A percentile compares a stretch with the other conserved stretches of the same genome.
phyloP scores from a whole-genome alignment of 768 basidiomycete species.

The Boletus sensibilis region DNA sequence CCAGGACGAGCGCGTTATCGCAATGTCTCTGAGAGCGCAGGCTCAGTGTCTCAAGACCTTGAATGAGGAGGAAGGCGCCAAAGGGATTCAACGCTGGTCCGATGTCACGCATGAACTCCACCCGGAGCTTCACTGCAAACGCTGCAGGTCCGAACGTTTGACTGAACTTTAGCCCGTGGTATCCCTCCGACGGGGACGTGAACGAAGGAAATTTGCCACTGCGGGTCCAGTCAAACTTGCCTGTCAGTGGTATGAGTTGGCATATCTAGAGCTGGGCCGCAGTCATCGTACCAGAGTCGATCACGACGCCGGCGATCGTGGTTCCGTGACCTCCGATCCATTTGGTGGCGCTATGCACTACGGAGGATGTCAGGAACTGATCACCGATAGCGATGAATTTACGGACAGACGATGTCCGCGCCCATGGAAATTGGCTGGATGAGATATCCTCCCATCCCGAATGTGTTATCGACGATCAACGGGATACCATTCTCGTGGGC shows the following conservation, averaged over 20 bases:
- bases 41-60: constrained; percentile 76
- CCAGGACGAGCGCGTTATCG: constrained; percentile 68
- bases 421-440: constrained; percentile 69
- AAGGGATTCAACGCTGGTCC: constrained; percentile 70
- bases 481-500: constrained; percentile 75
- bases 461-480: constrained; percentile 79
- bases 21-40: constrained; percentile 70
- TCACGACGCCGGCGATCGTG: constrained; percentile 71
- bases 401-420: constrained; percentile 70
- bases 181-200: constrained; percentile 72
- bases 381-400: neutral
- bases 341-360: constrained; percentile 76
- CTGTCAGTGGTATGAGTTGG: neutral
- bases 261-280: too few species aligned
- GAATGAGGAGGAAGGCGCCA: constrained; percentile 70
- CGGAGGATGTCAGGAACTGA: neutral
- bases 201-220: constrained; percentile 73
- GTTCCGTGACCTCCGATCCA: constrained; percentile 86
- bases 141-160: constrained; percentile 66
- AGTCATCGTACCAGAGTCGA: constrained; percentile 55
- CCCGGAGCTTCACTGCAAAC: constrained; percentile 65
- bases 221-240: constrained; percentile 64
- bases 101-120: constrained; percentile 61
- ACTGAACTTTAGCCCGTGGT: constrained; percentile 67
- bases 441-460: constrained; percentile 71